Conservation (phyloP, 163 green algal species). For the Prototheca cutis region DNA sequence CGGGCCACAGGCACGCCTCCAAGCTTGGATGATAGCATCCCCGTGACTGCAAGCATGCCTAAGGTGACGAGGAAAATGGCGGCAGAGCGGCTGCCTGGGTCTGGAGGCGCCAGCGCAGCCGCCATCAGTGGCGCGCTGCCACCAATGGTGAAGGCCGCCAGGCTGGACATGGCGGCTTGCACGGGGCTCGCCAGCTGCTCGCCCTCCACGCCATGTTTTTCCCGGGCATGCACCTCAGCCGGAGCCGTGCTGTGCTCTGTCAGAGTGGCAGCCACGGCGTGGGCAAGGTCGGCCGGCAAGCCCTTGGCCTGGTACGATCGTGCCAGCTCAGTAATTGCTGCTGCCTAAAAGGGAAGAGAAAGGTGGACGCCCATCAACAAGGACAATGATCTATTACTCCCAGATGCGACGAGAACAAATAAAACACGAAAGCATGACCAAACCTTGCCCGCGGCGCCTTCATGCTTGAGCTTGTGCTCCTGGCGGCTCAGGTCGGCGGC, state of each 20-base stretch:
- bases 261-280: neutral
- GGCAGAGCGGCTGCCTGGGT: no score
- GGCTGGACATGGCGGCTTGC: neutral
- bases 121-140: neutral
- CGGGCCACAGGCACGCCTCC: neutral
- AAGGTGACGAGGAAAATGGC: neutral
- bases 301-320: no score
- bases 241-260: neutral
- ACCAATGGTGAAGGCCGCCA: neutral
- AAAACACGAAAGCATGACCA: no score
- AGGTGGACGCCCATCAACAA: no score
- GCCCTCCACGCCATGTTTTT: neutral
- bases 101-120: neutral
- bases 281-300: no score
- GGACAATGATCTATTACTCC: no score
- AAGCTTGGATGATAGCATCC: neutral
- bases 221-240: neutral
- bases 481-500: slow-evolving; percentile 27
- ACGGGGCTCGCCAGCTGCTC: neutral
- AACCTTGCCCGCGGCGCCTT: neutral
- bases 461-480: neutral
- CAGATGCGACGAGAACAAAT: no score
- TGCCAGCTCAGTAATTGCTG: no score
- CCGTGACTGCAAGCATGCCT: neutral
- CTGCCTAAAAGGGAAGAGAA: no score